Percentiles rank a stretch among this genome's conserved stretches.
These are phyloP conservation scores for Diplodia intermedia DNA, from an alignment of 2,329 filamentous ascomycete genomes.

Conservation along the genomic window DNA sequence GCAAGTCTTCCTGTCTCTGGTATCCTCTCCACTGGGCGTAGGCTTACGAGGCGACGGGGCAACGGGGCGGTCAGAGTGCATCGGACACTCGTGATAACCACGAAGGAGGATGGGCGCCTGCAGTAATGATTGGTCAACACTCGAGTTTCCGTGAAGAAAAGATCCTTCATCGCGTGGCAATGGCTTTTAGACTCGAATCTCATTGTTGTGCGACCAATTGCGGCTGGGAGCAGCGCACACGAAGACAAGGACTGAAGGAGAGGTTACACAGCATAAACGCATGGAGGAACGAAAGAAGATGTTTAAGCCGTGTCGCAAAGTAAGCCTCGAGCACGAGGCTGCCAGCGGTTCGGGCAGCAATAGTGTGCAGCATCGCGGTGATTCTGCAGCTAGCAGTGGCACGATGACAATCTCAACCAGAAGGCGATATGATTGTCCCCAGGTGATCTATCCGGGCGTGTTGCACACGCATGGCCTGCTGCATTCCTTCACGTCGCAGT, in stretches of 20 bases:
- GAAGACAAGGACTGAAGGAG: neutral
- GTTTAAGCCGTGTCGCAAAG: slow-evolving; percentile 17
- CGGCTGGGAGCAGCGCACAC: neutral
- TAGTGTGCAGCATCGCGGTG: neutral
- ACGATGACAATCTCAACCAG: neutral
- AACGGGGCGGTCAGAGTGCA: neutral
- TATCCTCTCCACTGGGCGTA: neutral
- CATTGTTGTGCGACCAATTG: slow-evolving; percentile 14
- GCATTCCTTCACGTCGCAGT: slow-evolving; percentile 16
- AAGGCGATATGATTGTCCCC: slow-evolving; percentile 7
- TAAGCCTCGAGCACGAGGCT: neutral
- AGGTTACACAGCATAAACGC: slow-evolving; percentile 25
- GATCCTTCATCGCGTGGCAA: slow-evolving; percentile 12
- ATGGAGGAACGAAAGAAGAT: slow-evolving; percentile 20
- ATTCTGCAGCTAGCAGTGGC: slow-evolving; percentile 5
- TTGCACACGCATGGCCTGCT: slow-evolving; percentile 14
- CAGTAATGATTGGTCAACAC: neutral
- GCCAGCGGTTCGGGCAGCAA: slow-evolving; percentile 10
- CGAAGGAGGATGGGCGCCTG: no score
- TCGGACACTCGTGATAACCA: neutral
- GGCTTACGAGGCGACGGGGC: neutral
- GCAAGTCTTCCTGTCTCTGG: neutral
- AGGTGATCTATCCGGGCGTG: slow-evolving; percentile 17
- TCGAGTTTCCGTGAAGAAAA: slow-evolving; percentile 3
- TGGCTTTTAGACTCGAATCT: neutral